Percentiles rank a stretch among this genome's conserved stretches.
phyloP scores from a whole-genome alignment of 306 rosid species.

The Dryas octopetala region DNA sequence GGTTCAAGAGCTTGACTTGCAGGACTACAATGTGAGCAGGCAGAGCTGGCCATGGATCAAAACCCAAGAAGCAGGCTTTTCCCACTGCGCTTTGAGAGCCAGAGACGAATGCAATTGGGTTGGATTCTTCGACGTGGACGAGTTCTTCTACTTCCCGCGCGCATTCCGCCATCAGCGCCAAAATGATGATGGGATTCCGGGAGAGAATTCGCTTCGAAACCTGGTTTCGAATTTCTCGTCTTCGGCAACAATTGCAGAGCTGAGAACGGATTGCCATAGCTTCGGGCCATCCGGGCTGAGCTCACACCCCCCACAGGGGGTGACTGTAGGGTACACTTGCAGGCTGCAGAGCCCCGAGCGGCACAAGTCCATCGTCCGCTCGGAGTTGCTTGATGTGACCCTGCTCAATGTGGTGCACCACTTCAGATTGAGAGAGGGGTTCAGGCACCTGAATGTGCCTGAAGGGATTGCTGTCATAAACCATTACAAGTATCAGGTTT shows the following conservation, averaged over 20 bases:
- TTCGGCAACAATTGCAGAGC: conserved; percentile 54
- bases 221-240: conserved; percentile 57
- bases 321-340: conserved; percentile 84
- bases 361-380: conserved; percentile 85
- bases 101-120: conserved; percentile 91
- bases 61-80: conserved; percentile 95
- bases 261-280: conserved; percentile 82
- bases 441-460: conserved; percentile 39
- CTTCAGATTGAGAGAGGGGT: conserved; percentile 66
- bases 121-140: conserved; percentile 92
- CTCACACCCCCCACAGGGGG: conserved; percentile 59
- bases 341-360: conserved; percentile 65
- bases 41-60: conserved; percentile 94
- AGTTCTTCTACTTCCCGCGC: conserved; percentile 73
- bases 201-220: conserved; percentile 53
- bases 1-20: conserved; percentile 49
- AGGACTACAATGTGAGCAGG: conserved; percentile 66
- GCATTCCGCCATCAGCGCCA: conserved; percentile 34
- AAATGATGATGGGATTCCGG: conserved; percentile 33
- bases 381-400: conserved; percentile 60
- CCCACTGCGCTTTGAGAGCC: conserved; percentile 84
- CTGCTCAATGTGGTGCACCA: conserved; percentile 91
- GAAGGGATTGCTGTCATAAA: conserved; percentile 58
- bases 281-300: conserved; percentile 92
- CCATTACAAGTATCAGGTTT: conserved; percentile 95